phyloP scores from a whole-genome alignment of 306 rosid species.

The Rubus idaeus region DNA sequence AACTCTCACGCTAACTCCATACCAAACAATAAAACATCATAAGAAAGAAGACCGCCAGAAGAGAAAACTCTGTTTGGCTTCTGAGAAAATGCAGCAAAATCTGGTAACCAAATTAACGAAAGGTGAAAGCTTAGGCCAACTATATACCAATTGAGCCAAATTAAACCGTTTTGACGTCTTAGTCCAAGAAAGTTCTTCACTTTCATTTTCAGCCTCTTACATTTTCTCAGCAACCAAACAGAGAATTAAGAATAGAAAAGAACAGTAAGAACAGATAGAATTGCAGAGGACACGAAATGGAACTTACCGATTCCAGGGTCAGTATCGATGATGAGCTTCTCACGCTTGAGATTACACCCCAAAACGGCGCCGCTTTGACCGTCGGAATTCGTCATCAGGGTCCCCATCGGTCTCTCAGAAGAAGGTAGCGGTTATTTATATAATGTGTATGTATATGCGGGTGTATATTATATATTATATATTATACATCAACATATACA shows the following conservation, averaged over 20 bases:
- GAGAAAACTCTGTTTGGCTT: constrained; percentile 11
- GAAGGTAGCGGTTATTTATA: neutral
- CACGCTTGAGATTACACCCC: constrained; percentile 23
- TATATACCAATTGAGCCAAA: neutral
- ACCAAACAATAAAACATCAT: neutral
- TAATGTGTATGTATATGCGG: constrained; percentile 16
- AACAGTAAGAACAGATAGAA: neutral
- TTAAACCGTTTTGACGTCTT: neutral
- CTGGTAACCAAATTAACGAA: neutral
- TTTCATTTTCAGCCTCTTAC: neutral
- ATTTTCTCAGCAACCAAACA: constrained; percentile 17
- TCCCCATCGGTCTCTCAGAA: neutral
- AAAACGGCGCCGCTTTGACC: constrained; percentile 12
- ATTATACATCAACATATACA: constrained; percentile 6
- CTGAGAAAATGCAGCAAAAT: neutral
- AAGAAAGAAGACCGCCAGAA: neutral
- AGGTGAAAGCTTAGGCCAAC: neutral
- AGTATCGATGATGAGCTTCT: constrained; percentile 88
- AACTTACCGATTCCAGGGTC: constrained; percentile 95
- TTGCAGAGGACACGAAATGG: neutral
- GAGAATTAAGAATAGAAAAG: neutral
- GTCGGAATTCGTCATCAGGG: constrained; percentile 24
- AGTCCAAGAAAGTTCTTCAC: neutral
- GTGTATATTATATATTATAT: constrained; percentile 3
- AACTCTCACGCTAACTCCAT: neutral